Conservation (phyloP, 2,329 filamentous ascomycete species). For the Colletotrichum falcatum region DNA sequence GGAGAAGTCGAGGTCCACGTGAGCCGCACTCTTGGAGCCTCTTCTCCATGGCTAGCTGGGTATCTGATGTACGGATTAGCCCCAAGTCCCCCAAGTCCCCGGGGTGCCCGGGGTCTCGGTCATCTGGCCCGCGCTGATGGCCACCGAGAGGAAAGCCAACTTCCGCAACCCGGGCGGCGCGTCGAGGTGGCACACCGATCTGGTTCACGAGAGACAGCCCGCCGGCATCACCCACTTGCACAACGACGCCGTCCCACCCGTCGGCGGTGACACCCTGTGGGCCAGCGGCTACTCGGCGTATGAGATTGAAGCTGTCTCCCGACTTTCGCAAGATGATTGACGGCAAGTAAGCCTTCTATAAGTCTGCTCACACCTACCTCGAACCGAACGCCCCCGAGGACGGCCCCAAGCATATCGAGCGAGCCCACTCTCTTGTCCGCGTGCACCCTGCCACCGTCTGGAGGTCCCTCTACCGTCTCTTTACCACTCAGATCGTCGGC, state of each 20-base stretch:
- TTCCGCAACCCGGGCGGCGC: conserved; percentile 77
- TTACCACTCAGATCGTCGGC: conserved; percentile 77
- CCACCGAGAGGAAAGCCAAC: conserved; percentile 68
- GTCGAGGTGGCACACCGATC: conserved; percentile 76
- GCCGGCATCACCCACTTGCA: conserved; percentile 78
- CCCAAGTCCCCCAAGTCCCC: conserved; percentile 78
- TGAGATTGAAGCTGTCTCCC: conserved; percentile 78
- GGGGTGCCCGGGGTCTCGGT: conserved; percentile 73
- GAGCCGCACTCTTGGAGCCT: conserved; percentile 45
- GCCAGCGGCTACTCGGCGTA: conserved; percentile 78
- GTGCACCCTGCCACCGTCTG: conserved; percentile 80
- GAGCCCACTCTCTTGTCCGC: conserved; percentile 75
- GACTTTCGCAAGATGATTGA: conserved; percentile 78
- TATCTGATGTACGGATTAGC: conserved; percentile 54
- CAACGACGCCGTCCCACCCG: conserved; percentile 73
- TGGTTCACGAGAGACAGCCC: conserved; percentile 78
- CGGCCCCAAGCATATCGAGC: conserved; percentile 75
- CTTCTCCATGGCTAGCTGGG: too few relatives aligned
- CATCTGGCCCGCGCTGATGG: conserved; percentile 77
- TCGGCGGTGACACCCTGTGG: conserved; percentile 80
- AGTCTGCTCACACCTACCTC: conserved; percentile 74
- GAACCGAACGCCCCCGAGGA: conserved; percentile 70
- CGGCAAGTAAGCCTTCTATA: conserved; percentile 73
- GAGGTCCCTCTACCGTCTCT: conserved; percentile 76
- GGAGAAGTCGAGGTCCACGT: conserved; percentile 78